Percentiles rank a stretch among this genome's conserved stretches.
These are phyloP conservation scores for Botrytis porri DNA, from an alignment of 2,329 filamentous ascomycete species.

Conservation along the genomic window DNA sequence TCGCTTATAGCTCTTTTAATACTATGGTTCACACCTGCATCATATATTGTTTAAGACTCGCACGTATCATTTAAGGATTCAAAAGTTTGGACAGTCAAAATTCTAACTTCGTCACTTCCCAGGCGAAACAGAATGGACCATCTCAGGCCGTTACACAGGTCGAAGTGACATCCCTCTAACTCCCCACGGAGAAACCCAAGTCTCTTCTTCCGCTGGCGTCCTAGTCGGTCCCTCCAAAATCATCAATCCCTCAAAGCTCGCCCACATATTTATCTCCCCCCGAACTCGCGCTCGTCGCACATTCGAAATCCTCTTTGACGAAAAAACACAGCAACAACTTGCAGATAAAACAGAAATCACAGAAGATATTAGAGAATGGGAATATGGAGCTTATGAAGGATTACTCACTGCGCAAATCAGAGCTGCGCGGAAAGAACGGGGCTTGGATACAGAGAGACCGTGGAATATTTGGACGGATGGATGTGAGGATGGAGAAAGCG, in stretches of 20 bases:
- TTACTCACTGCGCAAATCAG: slow-evolving; percentile 46
- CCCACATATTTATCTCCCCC: slow-evolving; percentile 47
- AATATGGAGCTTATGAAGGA: slow-evolving; percentile 51
- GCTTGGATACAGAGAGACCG: slow-evolving; percentile 43
- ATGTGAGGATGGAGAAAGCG: slow-evolving; percentile 49
- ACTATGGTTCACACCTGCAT: not conserved
- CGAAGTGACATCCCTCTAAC: slow-evolving; percentile 44
- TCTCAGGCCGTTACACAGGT: slow-evolving; percentile 47
- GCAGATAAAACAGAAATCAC: slow-evolving; percentile 38
- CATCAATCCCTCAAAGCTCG: slow-evolving; percentile 47
- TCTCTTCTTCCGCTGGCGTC: slow-evolving; percentile 41
- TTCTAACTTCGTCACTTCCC: slow-evolving; percentile 19
- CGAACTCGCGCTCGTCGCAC: slow-evolving; percentile 47
- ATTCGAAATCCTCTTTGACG: slow-evolving; percentile 45
- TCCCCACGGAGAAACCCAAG: slow-evolving; percentile 43
- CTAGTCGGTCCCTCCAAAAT: slow-evolving; percentile 48
- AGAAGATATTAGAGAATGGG: slow-evolving; percentile 49
- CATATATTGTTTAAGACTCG: not conserved
- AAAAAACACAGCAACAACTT: slow-evolving; percentile 26
- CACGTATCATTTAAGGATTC: no score
- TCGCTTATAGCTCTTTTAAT: not conserved
- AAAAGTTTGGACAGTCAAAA: not conserved
- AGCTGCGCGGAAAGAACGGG: slow-evolving; percentile 39
- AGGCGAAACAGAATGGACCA: slow-evolving; percentile 50
- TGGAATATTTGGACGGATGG: slow-evolving; percentile 55